These are phyloP conservation scores for Blastobotrys muscicola DNA, from an alignment of 805 yeast genomes.

Conservation along the genomic window DNA sequence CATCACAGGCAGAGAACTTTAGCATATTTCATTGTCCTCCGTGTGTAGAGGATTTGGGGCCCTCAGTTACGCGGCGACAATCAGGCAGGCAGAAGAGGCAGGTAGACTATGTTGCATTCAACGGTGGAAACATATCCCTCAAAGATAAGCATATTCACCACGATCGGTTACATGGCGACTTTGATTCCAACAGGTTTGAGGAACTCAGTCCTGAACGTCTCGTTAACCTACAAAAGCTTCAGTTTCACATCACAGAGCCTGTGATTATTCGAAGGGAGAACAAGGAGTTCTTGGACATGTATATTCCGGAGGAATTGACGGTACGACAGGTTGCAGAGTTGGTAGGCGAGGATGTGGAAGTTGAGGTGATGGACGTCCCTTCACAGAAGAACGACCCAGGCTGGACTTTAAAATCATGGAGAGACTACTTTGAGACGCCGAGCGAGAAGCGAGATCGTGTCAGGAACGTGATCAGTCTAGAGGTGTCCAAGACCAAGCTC, in stretches of 20 bases:
- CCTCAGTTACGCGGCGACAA: conserved; percentile 40
- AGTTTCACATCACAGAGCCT: conserved; percentile 34
- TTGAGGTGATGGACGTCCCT: conserved; percentile 85
- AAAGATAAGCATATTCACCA: conserved; percentile 31
- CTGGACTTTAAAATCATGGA: conserved; percentile 70
- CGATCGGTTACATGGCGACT: conserved; percentile 9
- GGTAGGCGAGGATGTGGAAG: conserved; percentile 52
- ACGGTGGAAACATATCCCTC: conserved; percentile 53
- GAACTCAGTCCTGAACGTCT: conserved; percentile 29
- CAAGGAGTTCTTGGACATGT: conserved; percentile 34
- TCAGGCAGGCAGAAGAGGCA: conserved; percentile 46
- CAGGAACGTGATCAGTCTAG: conserved; percentile 73
- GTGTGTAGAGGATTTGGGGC: conserved; percentile 41
- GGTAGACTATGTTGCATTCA: conserved; percentile 70
- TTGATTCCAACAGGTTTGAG: conserved; percentile 25
- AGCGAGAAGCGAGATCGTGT: conserved; percentile 48
- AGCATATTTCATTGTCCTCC: conserved; percentile 45
- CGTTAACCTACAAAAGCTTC: conserved; percentile 29
- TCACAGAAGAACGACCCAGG: conserved; percentile 53
- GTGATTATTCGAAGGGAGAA: conserved; percentile 33
- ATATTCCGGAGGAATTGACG: conserved; percentile 46
- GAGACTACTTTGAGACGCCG: conserved; percentile 49
- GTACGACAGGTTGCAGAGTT: conserved; percentile 46
- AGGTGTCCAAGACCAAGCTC: conserved; percentile 51
- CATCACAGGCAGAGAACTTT: conserved; percentile 32